These are phyloP conservation scores for Chenopodium formosanum DNA, from an alignment of 148 eudicot species.

Conservation along the genomic window DNA sequence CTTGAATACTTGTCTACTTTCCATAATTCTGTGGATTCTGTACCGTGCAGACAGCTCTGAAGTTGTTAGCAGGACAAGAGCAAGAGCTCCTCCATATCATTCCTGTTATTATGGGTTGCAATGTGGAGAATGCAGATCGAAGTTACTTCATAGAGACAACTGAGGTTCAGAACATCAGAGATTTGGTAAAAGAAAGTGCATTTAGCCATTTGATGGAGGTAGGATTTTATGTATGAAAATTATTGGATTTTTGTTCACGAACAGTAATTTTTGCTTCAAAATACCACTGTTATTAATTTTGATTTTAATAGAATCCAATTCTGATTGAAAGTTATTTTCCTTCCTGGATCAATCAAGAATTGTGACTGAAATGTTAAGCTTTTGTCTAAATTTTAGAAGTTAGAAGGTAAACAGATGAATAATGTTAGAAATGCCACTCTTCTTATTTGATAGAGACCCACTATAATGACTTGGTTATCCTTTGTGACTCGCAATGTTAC, in stretches of 20 bases:
- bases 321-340: background rate
- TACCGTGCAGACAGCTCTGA: conserved; percentile 69
- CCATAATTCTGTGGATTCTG: conserved; percentile 20
- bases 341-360: background rate
- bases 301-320: conserved; percentile 3
- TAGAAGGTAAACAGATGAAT: background rate
- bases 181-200: conserved; percentile 70
- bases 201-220: conserved; percentile 98
- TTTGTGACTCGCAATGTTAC: no score
- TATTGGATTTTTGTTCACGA: background rate
- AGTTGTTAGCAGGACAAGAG: conserved; percentile 67
- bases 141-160: conserved; percentile 39
- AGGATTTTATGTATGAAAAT: conserved; percentile 9
- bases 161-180: conserved; percentile 46
- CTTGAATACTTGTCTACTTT: background rate
- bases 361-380: background rate
- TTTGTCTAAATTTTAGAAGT: background rate
- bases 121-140: conserved; percentile 38
- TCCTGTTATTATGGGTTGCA: conserved; percentile 72
- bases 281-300: background rate
- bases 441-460: background rate
- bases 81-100: conserved; percentile 50
- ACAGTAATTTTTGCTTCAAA: background rate
- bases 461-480: no score
- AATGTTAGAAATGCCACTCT: background rate